These are phyloP conservation scores for Neoscytalidium dimidiatum DNA, from an alignment of 2,329 filamentous ascomycete species.

Conservation along the genomic window DNA sequence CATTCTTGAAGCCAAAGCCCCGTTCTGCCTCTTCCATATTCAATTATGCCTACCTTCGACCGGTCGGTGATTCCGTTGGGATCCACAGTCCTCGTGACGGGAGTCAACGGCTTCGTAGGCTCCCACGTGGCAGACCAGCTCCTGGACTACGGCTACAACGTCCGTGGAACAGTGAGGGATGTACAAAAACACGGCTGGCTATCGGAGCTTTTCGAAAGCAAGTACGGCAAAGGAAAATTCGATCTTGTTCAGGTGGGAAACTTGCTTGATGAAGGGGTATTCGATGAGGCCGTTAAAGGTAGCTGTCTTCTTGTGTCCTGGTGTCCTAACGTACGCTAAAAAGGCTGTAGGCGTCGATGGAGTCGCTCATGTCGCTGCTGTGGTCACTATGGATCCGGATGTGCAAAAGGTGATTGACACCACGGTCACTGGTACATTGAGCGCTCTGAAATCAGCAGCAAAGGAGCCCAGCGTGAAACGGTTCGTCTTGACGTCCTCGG, in stretches of 20 bases:
- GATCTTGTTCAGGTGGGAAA: slow-evolving; percentile 33
- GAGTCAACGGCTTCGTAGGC: slow-evolving; percentile 37
- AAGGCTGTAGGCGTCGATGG: slow-evolving; percentile 36
- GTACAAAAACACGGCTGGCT: slow-evolving; percentile 32
- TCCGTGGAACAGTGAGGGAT: slow-evolving; percentile 37
- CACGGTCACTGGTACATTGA: slow-evolving; percentile 37
- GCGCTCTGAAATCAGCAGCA: slow-evolving; percentile 44
- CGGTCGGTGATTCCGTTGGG: slow-evolving; percentile 23
- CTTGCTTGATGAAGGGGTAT: slow-evolving; percentile 28
- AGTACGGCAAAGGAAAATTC: slow-evolving; percentile 27
- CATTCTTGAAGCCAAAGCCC: too few relatives aligned
- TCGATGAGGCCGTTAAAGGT: slow-evolving; percentile 30
- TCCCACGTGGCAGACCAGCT: slow-evolving; percentile 34
- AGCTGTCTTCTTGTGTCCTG: not conserved
- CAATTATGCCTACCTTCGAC: not conserved
- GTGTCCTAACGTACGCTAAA: not conserved
- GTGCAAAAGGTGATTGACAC: slow-evolving; percentile 45
- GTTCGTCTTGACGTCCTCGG: slow-evolving; percentile 49
- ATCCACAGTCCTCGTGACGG: slow-evolving; percentile 35
- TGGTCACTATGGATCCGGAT: slow-evolving; percentile 41
- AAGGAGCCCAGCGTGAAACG: slow-evolving; percentile 44
- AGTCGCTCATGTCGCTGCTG: slow-evolving; percentile 49
- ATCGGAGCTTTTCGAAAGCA: slow-evolving; percentile 29
- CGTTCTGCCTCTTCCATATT: not conserved
- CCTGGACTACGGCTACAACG: slow-evolving; percentile 33